Base-by-base conservation (phyloP, 306 rosid genomes). In the Echinosophora koreensis region DNA sequence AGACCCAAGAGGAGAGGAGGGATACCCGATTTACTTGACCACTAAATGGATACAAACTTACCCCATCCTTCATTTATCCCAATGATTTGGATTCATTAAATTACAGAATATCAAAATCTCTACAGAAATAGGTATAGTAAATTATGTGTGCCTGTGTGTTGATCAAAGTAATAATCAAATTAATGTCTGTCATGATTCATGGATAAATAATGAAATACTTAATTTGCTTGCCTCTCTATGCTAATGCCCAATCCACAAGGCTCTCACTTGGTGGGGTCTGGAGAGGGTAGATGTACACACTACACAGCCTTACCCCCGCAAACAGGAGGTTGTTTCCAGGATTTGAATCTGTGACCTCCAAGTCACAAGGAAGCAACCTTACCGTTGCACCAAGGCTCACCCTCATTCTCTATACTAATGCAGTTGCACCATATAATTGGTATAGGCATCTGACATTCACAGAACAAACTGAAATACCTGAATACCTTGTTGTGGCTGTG, bases 401-500 rank as follows among this genome's bases (percentile, higher is more conserved):
- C 1, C 22, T 22, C n/a, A 22, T 22, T 22, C 22, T 22, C 22
- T 22, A 22, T 22, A 22, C 22, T 22, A 22, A 22, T 22, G 30
- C 28, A 62, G 6, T 37, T 7, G 68, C 27, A n/a, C 68, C 68
- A 14, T 6, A n/a, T n/a, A 35, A 14, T 7, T 2, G 37, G n/a
- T 30, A 67, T 7, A 32, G 73, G n/a, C 55, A 74, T 66, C 59
- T 27, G n/a, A 55, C 27, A 77, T 56, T 9, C 57, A 47, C 61
- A 57, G 39, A 56, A 42, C 39, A 34, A 28, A 57, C 3, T 44
- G 69, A 72, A 72, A 55, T 86, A 92, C 98, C 97, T 95, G 97
- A 83, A 95, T 88, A 77, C 99, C 99, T 77, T 90, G 95, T 41
- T 95, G 97, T 10, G 97, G 99, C 84, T 95, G 99, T 38, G 97